Evolutionary conservation across 2,329 filamentous ascomycete species (phyloP).

Genomic region (Celoporthe dispersa): DNA sequence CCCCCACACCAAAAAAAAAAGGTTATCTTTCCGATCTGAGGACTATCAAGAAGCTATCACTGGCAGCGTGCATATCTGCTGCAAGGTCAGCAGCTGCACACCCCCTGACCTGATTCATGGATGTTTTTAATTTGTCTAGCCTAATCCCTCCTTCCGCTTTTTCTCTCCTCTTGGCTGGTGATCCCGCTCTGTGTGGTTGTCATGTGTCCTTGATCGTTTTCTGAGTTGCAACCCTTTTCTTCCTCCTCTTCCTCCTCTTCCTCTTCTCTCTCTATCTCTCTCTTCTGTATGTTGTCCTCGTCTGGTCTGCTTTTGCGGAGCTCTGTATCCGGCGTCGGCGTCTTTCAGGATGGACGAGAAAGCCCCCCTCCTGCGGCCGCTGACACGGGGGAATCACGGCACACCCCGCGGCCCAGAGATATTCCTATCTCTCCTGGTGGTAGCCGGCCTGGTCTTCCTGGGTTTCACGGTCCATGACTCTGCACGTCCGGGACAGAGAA

Average conservation of each 20-base stretch:
- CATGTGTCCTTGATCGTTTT: not conserved
- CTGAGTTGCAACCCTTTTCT: not conserved
- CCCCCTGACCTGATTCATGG: not conserved
- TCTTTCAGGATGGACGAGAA: constrained; percentile 25
- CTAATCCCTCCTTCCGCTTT: constrained; percentile 4
- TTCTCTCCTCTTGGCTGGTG: not conserved
- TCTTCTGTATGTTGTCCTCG: not conserved
- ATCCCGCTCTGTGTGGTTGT: constrained; percentile 8
- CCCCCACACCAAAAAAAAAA: not conserved
- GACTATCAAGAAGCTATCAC: constrained; percentile 21
- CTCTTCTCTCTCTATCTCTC: not conserved
- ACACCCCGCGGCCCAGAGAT: constrained; percentile 18
- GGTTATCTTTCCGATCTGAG: constrained; percentile 26
- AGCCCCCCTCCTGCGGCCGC: constrained; percentile 21
- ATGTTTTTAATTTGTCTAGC: not conserved
- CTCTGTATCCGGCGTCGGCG: not conserved
- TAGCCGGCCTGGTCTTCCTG: constrained; percentile 15
- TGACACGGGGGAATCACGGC: constrained; percentile 15
- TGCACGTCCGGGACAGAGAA: constrained; percentile 22
- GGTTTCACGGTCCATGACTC: constrained; percentile 22
- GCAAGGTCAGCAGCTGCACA: constrained; percentile 20
- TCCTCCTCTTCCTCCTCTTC: not conserved
- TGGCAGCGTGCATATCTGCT: not conserved
- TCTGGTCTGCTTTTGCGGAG: not conserved
- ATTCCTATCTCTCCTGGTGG: constrained; percentile 15